Percentiles rank a stretch among this genome's conserved stretches.
Evolutionary conservation across 768 basidiomycete species (phyloP).

Genomic region (Amanita jacksonii): DNA sequence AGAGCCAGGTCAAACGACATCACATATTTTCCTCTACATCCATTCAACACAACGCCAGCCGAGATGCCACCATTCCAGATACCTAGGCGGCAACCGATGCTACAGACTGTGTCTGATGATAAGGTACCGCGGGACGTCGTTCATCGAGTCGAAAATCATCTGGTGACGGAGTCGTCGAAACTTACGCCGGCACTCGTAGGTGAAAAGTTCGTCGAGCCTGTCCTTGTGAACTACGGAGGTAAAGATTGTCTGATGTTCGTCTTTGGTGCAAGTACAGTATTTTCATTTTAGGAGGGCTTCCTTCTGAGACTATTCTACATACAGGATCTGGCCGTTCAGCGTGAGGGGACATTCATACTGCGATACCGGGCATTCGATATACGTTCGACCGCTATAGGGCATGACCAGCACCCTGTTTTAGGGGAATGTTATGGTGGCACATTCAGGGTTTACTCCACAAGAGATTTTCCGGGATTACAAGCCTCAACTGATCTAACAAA

Average conservation of each 20-base stretch:
- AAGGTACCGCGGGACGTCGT: conserved; percentile 23
- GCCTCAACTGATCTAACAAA: conserved; percentile 65
- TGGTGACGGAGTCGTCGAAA: conserved; percentile 31
- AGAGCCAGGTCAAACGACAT: conserved; percentile 7
- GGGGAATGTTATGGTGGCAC: conserved; percentile 59
- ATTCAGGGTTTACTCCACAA: conserved; percentile 64
- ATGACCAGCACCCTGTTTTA: conserved; percentile 30
- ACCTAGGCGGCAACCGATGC: conserved; percentile 27
- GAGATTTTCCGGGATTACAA: conserved; percentile 63
- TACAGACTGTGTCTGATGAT: conserved; percentile 19
- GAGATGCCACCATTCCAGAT: conserved; percentile 24
- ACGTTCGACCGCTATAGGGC: conserved; percentile 26
- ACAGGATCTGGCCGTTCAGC: conserved; percentile 61
- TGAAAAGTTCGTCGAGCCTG: conserved; percentile 50
- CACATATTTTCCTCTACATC: conserved; percentile 31
- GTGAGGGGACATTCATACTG: conserved; percentile 56
- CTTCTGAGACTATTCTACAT: conserved; percentile 6
- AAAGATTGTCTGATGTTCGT: conserved; percentile 49
- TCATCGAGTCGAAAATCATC: conserved; percentile 22
- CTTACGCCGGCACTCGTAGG: conserved; percentile 48
- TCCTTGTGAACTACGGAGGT: conserved; percentile 42
- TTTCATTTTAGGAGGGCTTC: not conserved
- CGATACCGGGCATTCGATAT: conserved; percentile 69
- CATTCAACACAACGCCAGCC: conserved; percentile 23
- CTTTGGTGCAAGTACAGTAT: conserved; percentile 38